Evolutionary conservation across 2,329 filamentous ascomycete genomes (phyloP), one percentile per base, ranked within the genome.

Genomic region (Venturiaceae sp.): DNA sequence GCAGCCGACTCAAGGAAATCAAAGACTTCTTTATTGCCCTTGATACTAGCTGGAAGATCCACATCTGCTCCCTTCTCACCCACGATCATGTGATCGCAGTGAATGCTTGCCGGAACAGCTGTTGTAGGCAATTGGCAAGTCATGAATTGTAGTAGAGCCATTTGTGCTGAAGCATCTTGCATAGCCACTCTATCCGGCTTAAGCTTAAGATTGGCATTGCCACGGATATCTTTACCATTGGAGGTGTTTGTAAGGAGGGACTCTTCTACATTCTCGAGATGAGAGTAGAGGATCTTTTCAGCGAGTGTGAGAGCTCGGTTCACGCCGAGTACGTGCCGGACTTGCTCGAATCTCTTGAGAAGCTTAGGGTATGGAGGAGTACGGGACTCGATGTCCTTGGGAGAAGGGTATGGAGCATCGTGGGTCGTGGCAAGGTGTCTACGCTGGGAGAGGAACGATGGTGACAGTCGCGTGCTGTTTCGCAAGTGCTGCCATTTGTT

Each of bases 121-220:
- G 94, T 96, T 60, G 84, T 84, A 30, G 87, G 88, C 57, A 99
- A 81, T 58, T 90, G 89, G 74, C 94, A 99, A 30, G 89, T 90
- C 92, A 99, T 99, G 80, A 99, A 99, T 75, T 99, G 94, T 66
- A 99, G 78, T 63, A 99, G 78, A 1, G 94, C 94, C 94, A 99
- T 99, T 77, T 99, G 94, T 5, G 94, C 94, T 32, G 90, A 96
- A 14, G 94, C 94, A 78, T 99, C 94, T 75, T 99, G 94, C 94
- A 99, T 99, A 63, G 95, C 95, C 65, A 97, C 94, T 57, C 94
- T 84, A 73, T 99, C 94, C 23, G 94, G 94, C 75, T 96, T 96
- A 73, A 99, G 87, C 78, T 95, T 95, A 74, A 99, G 81, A 71
- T 95, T 97, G 55, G 91, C 92, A 69, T 85, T 85, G 64, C 92